phyloP scores from a whole-genome alignment of 768 basidiomycete species.

The Boletus rubroflammeus region DNA sequence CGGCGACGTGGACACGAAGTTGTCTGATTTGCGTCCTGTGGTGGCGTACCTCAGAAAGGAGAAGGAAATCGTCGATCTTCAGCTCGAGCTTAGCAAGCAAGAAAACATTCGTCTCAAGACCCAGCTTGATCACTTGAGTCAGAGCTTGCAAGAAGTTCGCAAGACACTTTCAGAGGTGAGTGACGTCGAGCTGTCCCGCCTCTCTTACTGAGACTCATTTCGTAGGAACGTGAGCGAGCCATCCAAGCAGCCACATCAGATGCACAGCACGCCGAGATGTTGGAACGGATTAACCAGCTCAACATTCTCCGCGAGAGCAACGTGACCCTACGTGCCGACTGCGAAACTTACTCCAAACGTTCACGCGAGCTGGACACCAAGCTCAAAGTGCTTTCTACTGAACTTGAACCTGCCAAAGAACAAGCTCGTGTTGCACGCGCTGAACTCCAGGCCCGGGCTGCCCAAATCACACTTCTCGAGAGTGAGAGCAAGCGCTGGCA shows the following conservation, averaged over 20 bases:
- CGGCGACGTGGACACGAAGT: conserved; percentile 57
- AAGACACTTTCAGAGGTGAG: conserved; percentile 67
- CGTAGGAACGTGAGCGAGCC: conserved; percentile 77
- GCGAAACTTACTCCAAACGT: conserved; percentile 65
- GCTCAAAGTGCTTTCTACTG: conserved; percentile 50
- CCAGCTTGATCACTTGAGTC: conserved; percentile 71
- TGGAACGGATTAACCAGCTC: conserved; percentile 83
- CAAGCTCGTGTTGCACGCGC: conserved; percentile 62
- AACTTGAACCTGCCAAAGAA: conserved; percentile 76
- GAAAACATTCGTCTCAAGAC: conserved; percentile 71
- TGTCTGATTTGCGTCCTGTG: conserved; percentile 72
- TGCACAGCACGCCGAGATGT: conserved; percentile 76
- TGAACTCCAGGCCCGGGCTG: conserved; percentile 68
- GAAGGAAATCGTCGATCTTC: conserved; percentile 89
- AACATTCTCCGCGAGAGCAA: conserved; percentile 88
- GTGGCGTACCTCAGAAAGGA: conserved; percentile 83
- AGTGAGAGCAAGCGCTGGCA: conserved; percentile 81
- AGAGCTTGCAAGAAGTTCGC: conserved; percentile 67
- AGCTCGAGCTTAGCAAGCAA: conserved; percentile 74
- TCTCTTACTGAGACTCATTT: not conserved
- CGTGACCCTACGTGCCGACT: conserved; percentile 75
- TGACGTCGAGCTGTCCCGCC: not conserved
- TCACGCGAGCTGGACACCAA: conserved; percentile 63
- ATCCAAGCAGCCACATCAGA: conserved; percentile 67
- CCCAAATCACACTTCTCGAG: conserved; percentile 66